Percentiles rank a stretch among this genome's conserved stretches.
These are phyloP conservation scores for Antitrichia curtipendula DNA, from an alignment of 225 moss, liverwort and hornwort species.

Conservation along the genomic window DNA sequence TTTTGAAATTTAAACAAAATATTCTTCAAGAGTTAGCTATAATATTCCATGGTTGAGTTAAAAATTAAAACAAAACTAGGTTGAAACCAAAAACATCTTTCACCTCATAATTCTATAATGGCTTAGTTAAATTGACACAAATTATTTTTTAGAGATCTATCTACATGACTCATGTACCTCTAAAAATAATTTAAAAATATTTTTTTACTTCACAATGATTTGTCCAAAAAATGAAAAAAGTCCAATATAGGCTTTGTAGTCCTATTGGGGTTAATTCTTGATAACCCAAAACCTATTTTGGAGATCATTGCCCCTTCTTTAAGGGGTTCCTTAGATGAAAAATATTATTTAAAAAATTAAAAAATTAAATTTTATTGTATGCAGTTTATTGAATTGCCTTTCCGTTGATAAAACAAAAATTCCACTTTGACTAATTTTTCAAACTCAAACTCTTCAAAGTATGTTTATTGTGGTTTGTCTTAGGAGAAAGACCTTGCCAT, in stretches of 20 bases:
- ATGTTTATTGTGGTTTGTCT: neutral
- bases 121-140: neutral
- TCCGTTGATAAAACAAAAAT: neutral
- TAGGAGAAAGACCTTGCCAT: neutral
- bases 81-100: neutral
- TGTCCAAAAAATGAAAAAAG: too few relatives aligned
- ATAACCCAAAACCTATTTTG: too few relatives aligned
- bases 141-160: neutral
- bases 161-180: too few relatives aligned
- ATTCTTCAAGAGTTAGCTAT: neutral
- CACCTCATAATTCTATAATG: neutral
- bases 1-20: neutral
- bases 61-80: neutral
- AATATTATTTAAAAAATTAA: too few relatives aligned
- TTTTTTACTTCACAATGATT: too few relatives aligned
- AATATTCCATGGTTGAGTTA: rapidly evolving
- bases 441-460: neutral
- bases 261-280: too few relatives aligned
- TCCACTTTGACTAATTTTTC: neutral
- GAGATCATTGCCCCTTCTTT: too few relatives aligned
- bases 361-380: too few relatives aligned
- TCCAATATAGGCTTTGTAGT: too few relatives aligned
- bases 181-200: too few relatives aligned
- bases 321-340: too few relatives aligned
- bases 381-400: neutral